Percentiles rank a stretch among this genome's conserved stretches.
Conservation (phyloP, 1,284 basidiomycete genomes). For the Cerioporus squamosus region DNA sequence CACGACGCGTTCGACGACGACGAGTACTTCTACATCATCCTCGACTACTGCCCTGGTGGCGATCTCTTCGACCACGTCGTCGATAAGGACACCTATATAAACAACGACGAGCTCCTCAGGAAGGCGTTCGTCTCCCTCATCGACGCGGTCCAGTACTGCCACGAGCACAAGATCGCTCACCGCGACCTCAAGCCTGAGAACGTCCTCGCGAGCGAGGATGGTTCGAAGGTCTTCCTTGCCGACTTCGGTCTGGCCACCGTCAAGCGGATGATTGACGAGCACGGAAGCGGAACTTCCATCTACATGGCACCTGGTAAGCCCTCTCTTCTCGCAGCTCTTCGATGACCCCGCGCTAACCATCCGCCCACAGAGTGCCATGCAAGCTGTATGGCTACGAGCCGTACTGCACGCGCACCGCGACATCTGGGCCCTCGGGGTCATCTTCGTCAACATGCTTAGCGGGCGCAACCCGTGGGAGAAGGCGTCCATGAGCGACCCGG, state of each 20-base stretch:
- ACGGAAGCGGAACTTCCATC: slow-evolving; percentile 54
- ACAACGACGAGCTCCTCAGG: slow-evolving; percentile 53
- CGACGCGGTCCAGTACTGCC: slow-evolving; percentile 67
- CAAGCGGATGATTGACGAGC: slow-evolving; percentile 50
- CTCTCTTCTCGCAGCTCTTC: not conserved
- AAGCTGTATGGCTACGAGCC: slow-evolving; percentile 10
- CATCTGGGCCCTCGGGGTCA: slow-evolving; percentile 78
- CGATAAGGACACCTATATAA: slow-evolving; percentile 45
- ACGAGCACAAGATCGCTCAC: slow-evolving; percentile 63
- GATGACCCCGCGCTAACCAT: not conserved
- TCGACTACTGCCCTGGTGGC: slow-evolving; percentile 66
- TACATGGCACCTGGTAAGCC: slow-evolving; percentile 63
- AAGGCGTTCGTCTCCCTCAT: slow-evolving; percentile 62
- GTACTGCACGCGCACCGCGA: slow-evolving; percentile 83
- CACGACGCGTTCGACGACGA: slow-evolving; percentile 61
- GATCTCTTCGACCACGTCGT: slow-evolving; percentile 69
- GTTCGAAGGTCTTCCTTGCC: slow-evolving; percentile 55
- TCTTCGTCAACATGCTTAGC: slow-evolving; percentile 74
- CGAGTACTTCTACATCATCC: slow-evolving; percentile 61
- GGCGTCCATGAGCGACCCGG: slow-evolving; percentile 73
- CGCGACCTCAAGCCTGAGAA: slow-evolving; percentile 81
- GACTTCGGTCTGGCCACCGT: slow-evolving; percentile 76
- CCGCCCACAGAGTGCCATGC: slow-evolving; percentile 29
- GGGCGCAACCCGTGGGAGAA: slow-evolving; percentile 87
- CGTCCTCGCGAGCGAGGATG: slow-evolving; percentile 56